Evolutionary conservation across 1,284 basidiomycete genomes (phyloP).

Genomic region (Cryptococcus depauperatus): DNA sequence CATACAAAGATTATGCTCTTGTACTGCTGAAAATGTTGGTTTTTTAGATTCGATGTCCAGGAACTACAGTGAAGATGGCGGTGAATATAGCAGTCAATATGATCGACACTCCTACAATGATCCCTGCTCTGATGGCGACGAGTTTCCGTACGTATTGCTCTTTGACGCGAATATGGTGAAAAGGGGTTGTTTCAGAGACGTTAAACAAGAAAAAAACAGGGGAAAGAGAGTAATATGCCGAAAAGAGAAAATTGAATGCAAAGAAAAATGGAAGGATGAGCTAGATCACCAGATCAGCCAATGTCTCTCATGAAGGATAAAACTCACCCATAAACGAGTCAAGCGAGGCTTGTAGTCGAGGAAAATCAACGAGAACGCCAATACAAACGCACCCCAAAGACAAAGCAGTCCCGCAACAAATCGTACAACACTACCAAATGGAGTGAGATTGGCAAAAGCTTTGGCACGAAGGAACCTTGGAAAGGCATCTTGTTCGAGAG

Average conservation of each 20-base stretch:
- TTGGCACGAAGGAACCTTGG: conserved; percentile 90
- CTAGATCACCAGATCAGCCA: conserved; percentile 46
- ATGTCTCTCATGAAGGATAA: too few relatives aligned
- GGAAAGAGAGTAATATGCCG: conserved; percentile 93
- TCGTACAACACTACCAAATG: conserved; percentile 74
- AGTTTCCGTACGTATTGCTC: conserved; percentile 90
- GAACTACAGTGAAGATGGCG: conserved; percentile 39
- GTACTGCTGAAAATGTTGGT: too few relatives aligned
- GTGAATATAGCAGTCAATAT: conserved; percentile 36
- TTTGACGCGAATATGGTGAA: conserved; percentile 76
- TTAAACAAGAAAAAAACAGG: conserved; percentile 55
- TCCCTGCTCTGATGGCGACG: conserved; percentile 73
- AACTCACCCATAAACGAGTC: conserved; percentile 85
- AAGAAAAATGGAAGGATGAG: conserved; percentile 91
- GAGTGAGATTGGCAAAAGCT: conserved; percentile 93
- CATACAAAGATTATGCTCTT: too few relatives aligned
- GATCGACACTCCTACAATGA: conserved; percentile 52
- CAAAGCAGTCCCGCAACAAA: conserved; percentile 74
- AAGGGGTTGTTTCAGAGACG: conserved; percentile 57
- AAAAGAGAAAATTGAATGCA: conserved; percentile 78
- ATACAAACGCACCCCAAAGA: conserved; percentile 85
- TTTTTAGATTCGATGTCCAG: conserved; percentile 33
- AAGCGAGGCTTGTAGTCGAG: conserved; percentile 81
- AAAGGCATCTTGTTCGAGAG: conserved; percentile 97
- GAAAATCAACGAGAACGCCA: conserved; percentile 86